Evolutionary conservation across 495 filamentous ascomycete species (phyloP), one percentile per base, ranked within the genome.

Genomic region (Aspergillus nidulans): DNA sequence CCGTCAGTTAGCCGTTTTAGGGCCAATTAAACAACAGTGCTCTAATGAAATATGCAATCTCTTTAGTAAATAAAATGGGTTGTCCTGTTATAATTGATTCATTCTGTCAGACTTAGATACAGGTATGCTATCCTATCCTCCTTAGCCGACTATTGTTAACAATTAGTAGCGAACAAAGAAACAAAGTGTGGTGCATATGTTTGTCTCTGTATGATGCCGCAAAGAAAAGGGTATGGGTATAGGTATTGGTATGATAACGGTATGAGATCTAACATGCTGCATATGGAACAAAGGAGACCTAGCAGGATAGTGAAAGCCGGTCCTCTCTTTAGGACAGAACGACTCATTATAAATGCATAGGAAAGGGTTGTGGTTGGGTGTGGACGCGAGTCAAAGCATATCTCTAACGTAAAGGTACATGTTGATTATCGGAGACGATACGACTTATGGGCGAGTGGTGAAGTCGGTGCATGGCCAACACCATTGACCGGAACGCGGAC

Each of bases 371-470:
- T 38, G 5, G 36, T 19, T 25, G 46, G 23, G 25, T 36, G 30
- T 48, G 32, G 44, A 55, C 42, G 42, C 19, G 52, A 55, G 44
- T 48, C 32, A 34, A 47, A 21, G 36, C 20, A 23, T 40, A 48
- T 48, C 43, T 55, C 44, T 55, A 55, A 41, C 52, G 47, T 49
- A 49, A 26, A 38, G 32, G 32, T 49, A 49, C 47, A 49, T 4
- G 47, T 24, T 39, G 36, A 36, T 55, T 60, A 78, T 61, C 73
- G 67, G 40, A 70, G 72, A 49, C 75, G 74, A 61, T 67, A 81
- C 3, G 84, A 85, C 69, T 90, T 90, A 60, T 86, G 84, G 44
- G 86, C 85, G 45, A 88, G 64, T 24, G 84, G 85, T 41, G 83
- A 86, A 40, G 75, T 68, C 19, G 81, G 70, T 12, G 69, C 73